Percentiles rank a stretch among this genome's conserved stretches.
phyloP scores from a whole-genome alignment of 768 basidiomycete genomes.

The Mycena galericulata region DNA sequence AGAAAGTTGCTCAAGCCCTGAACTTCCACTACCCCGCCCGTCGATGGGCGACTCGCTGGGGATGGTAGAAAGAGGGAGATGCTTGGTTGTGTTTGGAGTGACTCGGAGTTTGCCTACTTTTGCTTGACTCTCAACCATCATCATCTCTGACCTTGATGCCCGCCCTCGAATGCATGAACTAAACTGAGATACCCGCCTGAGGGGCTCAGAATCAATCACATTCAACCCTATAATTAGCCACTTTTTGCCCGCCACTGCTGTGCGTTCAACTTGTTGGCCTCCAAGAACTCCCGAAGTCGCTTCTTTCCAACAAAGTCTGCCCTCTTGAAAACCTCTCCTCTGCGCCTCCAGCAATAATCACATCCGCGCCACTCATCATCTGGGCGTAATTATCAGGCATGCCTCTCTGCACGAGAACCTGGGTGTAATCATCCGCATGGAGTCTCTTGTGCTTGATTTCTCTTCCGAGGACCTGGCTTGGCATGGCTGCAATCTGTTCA shows the following conservation, averaged over 20 bases:
- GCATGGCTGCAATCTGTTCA: constrained; percentile 39
- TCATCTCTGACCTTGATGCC: too few species aligned
- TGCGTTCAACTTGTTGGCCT: constrained; percentile 26
- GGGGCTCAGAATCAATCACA: too few species aligned
- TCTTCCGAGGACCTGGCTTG: constrained; percentile 42
- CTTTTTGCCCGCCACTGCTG: neutral
- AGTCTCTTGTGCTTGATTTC: constrained; percentile 43
- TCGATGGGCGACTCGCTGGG: too few species aligned
- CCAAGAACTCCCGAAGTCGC: constrained; percentile 39
- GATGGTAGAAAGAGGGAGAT: too few species aligned
- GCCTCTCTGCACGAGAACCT: constrained; percentile 33
- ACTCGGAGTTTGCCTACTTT: too few species aligned
- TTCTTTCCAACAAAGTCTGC: constrained; percentile 41
- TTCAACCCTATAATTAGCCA: too few species aligned
- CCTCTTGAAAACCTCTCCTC: constrained; percentile 38
- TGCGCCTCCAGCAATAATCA: constrained; percentile 34
- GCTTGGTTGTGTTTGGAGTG: too few species aligned
- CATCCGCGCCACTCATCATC: constrained; percentile 34
- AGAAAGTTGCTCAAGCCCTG: too few species aligned
- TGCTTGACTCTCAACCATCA: too few species aligned
- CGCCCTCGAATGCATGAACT: too few species aligned
- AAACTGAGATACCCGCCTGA: too few species aligned
- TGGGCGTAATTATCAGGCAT: constrained; percentile 33
- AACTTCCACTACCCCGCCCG: too few species aligned
- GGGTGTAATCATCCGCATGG: constrained; percentile 31